Percentiles rank a stretch among this genome's conserved stretches.
phyloP scores from a whole-genome alignment of 75 land plant genomes.

The Picea glauca region DNA sequence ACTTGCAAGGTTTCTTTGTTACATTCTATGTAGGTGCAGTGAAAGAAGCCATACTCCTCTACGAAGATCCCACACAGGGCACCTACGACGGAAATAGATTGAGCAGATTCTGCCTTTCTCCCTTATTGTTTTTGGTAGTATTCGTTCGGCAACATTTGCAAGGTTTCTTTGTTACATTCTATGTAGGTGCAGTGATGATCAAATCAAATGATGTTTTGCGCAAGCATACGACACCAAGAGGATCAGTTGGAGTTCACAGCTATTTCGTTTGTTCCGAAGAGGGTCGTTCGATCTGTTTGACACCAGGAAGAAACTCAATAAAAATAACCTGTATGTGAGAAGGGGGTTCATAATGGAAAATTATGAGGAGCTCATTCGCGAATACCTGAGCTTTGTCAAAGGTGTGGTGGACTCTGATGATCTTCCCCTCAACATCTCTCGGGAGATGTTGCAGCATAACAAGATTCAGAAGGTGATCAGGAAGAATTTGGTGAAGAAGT shows the following conservation, averaged over 20 bases:
- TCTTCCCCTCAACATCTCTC: slow-evolving; percentile 73
- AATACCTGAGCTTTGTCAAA: slow-evolving; percentile 70
- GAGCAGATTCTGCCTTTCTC: no score
- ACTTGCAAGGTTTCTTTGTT: no score
- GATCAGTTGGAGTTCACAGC: slow-evolving; percentile 67
- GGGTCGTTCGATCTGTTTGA: slow-evolving; percentile 74
- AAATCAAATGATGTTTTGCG: no score
- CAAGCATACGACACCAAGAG: neutral
- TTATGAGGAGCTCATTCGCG: slow-evolving; percentile 68
- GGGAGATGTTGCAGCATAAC: slow-evolving; percentile 70
- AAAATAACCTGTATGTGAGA: slow-evolving; percentile 74
- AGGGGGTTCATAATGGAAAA: slow-evolving; percentile 80
- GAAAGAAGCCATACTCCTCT: no score
- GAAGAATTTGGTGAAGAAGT: slow-evolving; percentile 83
- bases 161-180: no score
- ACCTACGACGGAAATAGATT: no score
- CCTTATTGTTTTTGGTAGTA: no score
- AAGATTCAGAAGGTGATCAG: slow-evolving; percentile 77
- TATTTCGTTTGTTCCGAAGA: slow-evolving; percentile 51
- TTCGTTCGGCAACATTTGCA: no score
- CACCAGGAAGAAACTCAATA: slow-evolving; percentile 69
- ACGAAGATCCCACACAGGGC: no score
- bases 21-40: no score
- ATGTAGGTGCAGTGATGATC: no score
- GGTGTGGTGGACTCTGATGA: slow-evolving; percentile 63